Evolutionary conservation across 495 filamentous ascomycete genomes (phyloP).

Genomic region (Astrocystis sublimbata): DNA sequence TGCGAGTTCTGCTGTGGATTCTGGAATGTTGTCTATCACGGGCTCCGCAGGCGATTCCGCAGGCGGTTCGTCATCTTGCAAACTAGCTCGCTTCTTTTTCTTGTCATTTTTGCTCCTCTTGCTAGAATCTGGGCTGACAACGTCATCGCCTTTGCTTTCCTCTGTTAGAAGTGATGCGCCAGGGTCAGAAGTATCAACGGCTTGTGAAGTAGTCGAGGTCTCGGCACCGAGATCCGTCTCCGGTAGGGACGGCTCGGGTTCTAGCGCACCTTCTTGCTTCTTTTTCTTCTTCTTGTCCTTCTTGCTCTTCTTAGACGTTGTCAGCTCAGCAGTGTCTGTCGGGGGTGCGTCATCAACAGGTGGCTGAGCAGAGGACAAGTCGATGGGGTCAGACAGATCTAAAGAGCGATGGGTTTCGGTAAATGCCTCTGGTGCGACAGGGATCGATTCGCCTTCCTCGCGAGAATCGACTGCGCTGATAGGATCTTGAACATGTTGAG

Average conservation of each 20-base stretch:
- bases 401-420: not conserved
- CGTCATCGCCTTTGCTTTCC: not conserved
- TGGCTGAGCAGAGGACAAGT: not conserved
- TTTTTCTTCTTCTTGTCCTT: not conserved
- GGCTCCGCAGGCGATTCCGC: not conserved
- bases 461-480: not conserved
- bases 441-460: not conserved
- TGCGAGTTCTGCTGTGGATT: not conserved
- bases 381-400: not conserved
- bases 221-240: not conserved
- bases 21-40: too few relatives aligned
- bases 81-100: conserved; percentile 29
- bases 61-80: not conserved
- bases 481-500: not conserved
- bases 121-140: not conserved
- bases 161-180: not conserved
- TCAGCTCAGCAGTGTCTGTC: not conserved
- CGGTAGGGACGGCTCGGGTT: not conserved
- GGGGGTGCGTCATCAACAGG: not conserved
- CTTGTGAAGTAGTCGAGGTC: not conserved
- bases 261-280: not conserved
- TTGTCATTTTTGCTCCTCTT: conserved; percentile 20
- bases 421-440: not conserved
- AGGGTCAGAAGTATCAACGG: not conserved
- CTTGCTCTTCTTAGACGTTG: not conserved